These are phyloP conservation scores for Peziza echinospora DNA, from an alignment of 495 filamentous ascomycete species.

Conservation along the genomic window DNA sequence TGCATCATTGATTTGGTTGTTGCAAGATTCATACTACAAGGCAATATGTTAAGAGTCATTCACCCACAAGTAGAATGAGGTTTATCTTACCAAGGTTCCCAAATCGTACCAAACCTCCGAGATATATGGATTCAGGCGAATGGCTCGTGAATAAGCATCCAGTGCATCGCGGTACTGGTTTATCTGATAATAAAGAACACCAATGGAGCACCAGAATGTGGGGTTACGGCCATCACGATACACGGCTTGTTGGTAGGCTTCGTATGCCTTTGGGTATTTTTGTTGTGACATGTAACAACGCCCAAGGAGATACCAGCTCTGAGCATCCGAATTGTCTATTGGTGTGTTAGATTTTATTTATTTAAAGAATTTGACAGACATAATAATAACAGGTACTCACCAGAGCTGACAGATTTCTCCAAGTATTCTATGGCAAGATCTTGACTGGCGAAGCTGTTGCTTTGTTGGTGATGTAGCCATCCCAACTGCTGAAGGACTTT, in stretches of 20 bases:
- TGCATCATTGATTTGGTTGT: conserved; percentile 94
- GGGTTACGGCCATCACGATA: conserved; percentile 96
- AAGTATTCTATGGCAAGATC: conserved; percentile 93
- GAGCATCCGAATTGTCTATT: conserved; percentile 75
- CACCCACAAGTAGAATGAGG: not conserved
- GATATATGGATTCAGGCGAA: conserved; percentile 94
- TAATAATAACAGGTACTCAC: conserved; percentile 31
- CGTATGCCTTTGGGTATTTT: conserved; percentile 97
- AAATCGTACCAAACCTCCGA: conserved; percentile 99
- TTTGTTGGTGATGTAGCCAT: conserved; percentile 95
- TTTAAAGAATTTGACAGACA: not conserved
- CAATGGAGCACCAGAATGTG: conserved; percentile 99
- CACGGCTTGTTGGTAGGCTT: conserved; percentile 96
- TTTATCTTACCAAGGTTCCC: conserved; percentile 64
- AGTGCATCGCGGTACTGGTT: conserved; percentile 98
- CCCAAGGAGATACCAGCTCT: conserved; percentile 96
- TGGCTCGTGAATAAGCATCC: conserved; percentile 94
- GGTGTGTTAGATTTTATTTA: conserved; percentile 22
- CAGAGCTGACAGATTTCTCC: conserved; percentile 87
- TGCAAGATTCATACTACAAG: conserved; percentile 81
- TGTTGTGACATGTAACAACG: conserved; percentile 99
- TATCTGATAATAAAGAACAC: conserved; percentile 98
- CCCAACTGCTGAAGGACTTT: conserved; percentile 97
- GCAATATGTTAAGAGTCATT: conserved; percentile 11
- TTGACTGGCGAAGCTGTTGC: conserved; percentile 66